Conservation (phyloP, 305 asterid genomes). For the Fraxinus sp. region DNA sequence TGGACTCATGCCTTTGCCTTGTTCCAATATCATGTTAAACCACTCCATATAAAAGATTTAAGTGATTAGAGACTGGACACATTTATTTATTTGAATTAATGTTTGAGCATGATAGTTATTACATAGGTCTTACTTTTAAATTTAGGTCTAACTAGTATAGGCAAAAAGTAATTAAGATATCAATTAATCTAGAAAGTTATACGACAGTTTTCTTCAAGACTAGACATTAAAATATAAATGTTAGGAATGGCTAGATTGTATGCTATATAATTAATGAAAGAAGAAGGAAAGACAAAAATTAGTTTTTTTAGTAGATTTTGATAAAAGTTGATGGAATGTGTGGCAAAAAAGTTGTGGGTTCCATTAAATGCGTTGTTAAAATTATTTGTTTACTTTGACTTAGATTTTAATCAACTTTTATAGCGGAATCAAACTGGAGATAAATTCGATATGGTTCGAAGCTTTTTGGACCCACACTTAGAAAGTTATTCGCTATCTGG, state of each 20-base stretch:
- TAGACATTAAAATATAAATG: not conserved
- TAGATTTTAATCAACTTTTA: too few relatives aligned
- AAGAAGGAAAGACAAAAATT: not conserved
- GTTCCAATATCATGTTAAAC: not conserved
- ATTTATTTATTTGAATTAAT: not conserved
- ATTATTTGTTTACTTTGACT: too few relatives aligned
- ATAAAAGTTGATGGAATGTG: too few relatives aligned
- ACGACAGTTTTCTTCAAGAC: slow-evolving; percentile 10
- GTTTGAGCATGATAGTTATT: not conserved
- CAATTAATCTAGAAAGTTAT: not conserved
- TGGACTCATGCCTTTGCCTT: not conserved
- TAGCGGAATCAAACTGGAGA: too few relatives aligned
- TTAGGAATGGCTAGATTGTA: not conserved
- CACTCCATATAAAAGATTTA: not conserved
- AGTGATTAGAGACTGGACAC: not conserved
- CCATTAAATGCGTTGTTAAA: too few relatives aligned
- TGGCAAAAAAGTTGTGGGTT: too few relatives aligned
- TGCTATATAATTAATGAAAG: too few relatives aligned
- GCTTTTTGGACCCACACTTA: not conserved
- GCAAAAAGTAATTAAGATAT: slow-evolving; percentile 10
- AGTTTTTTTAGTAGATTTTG: too few relatives aligned
- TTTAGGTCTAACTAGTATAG: slow-evolving; percentile 7
- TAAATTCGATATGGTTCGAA: not conserved
- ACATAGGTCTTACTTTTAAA: slow-evolving; percentile 7
- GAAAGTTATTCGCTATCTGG: not conserved